Evolutionary conservation across 2,329 filamentous ascomycete species (phyloP), one percentile per base, ranked within the genome.

Genomic region (Ceratocystis huliohia): DNA sequence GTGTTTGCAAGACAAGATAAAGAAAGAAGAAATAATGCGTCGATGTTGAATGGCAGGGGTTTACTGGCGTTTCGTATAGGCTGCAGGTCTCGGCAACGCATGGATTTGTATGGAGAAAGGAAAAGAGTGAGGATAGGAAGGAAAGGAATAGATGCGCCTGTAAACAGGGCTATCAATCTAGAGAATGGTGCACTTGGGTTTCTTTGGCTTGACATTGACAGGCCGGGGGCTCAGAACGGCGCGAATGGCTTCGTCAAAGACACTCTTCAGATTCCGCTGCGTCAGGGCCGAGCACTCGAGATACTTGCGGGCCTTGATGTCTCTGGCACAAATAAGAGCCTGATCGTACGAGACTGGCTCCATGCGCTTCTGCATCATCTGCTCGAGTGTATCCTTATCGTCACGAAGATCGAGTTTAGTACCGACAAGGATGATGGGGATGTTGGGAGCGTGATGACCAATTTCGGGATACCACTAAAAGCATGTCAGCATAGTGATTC

Each of bases 231-330:
- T 88, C 69, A 91, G 79, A 62, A 90, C 87, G 69, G 87, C 87
- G 72, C 94, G 88, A 74, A 99, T 99, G 44, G 94, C 94, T 78
- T 96, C 93, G 74, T 99, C 94, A 74, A 99, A 99, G 62, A 99
- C 94, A 73, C 91, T 96, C 86, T 99, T 99, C 72, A 99, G 78
- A 77, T 96, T 96, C 74, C 93, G 83, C 81, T 97, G 94, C 46
- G 94, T 99, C 71, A 99, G 81, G 61, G 94, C 94, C 64, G 94
- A 97, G 79, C 94, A 99, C 79, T 99, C 94, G 53, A 97, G 83
- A 78, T 99, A 99, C 79, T 96, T 97, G 79, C 94, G 89, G 59
- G 94, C 93, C 74, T 86, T 88, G 78, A 99, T 96, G 73, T 96
- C 92, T 80, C 95, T 95, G 69, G 91, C 91, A 70, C 93, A 89